A percentile compares a stretch with the other conserved stretches of the same genome.
Conservation (phyloP, 768 basidiomycete genomes). For the Suillus weaverae region DNA sequence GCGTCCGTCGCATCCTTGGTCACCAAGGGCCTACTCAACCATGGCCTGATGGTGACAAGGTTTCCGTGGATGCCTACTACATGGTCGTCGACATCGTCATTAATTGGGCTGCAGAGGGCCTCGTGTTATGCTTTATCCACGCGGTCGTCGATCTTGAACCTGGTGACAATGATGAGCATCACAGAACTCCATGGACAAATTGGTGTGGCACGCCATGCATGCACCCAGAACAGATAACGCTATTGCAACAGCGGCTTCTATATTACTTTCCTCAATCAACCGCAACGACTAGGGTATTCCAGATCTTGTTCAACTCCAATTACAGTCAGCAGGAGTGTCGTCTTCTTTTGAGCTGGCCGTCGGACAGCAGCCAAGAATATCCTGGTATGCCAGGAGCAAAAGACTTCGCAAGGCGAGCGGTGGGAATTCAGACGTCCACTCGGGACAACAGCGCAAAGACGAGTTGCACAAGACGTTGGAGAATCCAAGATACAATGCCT, state of each 20-base stretch:
- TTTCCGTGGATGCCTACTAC: slow-evolving; percentile 69
- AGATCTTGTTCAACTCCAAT: slow-evolving; percentile 62
- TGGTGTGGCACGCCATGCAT: slow-evolving; percentile 84
- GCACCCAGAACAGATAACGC: slow-evolving; percentile 53
- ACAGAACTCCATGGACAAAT: slow-evolving; percentile 80
- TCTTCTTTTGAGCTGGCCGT: slow-evolving; percentile 76
- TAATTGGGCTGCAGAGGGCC: slow-evolving; percentile 84
- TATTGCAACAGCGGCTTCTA: slow-evolving; percentile 59
- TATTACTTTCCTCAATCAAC: slow-evolving; percentile 52
- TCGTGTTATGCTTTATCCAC: slow-evolving; percentile 88
- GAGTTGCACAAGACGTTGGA: slow-evolving; percentile 82
- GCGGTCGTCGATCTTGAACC: slow-evolving; percentile 72
- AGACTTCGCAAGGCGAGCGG: slow-evolving; percentile 59
- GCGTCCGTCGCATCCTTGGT: slow-evolving; percentile 72
- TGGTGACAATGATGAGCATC: slow-evolving; percentile 70
- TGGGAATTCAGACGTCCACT: slow-evolving; percentile 55
- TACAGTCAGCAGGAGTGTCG: slow-evolving; percentile 44
- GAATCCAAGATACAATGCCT: slow-evolving; percentile 65
- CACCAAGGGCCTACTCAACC: slow-evolving; percentile 52
- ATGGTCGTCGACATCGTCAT: slow-evolving; percentile 89
- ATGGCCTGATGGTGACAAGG: slow-evolving; percentile 69
- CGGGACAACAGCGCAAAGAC: slow-evolving; percentile 75
- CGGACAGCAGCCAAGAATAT: slow-evolving; percentile 47
- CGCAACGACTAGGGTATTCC: slow-evolving; percentile 67
- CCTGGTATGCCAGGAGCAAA: slow-evolving; percentile 43